Percentiles rank a stretch among this genome's conserved stretches.
Conservation (phyloP, 2,329 filamentous ascomycete species). For the Ophiocordyceps robertsii region DNA sequence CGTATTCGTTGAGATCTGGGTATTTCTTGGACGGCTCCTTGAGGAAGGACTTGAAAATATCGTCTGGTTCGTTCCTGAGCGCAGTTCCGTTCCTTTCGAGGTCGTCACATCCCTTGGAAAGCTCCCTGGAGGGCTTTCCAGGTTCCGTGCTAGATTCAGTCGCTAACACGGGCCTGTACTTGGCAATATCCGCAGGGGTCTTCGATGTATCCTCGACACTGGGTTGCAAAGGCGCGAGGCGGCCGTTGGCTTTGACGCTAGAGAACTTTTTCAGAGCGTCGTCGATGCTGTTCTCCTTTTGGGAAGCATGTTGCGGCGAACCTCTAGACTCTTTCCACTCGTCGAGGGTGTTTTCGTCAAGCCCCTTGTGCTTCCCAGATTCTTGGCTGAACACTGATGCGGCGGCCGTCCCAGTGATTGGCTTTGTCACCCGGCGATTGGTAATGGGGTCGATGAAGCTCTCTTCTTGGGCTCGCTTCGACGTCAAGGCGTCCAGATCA, state of each 20-base stretch:
- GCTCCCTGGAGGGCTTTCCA: conserved; percentile 20
- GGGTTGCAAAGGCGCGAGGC: too few species aligned
- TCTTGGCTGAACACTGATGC: conserved; percentile 4
- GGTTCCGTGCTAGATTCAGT: conserved; percentile 4
- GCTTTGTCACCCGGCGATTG: conserved; percentile 27
- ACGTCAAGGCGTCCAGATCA: conserved; percentile 23
- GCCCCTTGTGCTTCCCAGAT: too few species aligned
- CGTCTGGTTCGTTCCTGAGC: conserved; percentile 23
- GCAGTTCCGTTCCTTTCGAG: conserved; percentile 20
- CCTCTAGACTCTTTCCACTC: too few species aligned
- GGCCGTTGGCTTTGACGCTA: too few species aligned
- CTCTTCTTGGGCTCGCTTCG: conserved; percentile 5
- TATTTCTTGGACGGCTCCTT: conserved; percentile 28
- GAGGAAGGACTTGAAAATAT: conserved; percentile 12
- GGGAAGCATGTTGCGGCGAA: too few species aligned
- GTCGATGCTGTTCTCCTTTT: too few species aligned
- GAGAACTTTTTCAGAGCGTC: too few species aligned
- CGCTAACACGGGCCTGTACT: too few species aligned
- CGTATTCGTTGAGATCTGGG: conserved; percentile 20
- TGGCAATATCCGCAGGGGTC: too few species aligned
- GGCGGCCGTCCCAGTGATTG: neutral
- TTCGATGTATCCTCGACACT: too few species aligned
- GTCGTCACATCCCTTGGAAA: conserved; percentile 25
- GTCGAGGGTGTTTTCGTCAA: too few species aligned
- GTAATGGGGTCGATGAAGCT: conserved; percentile 42